Evolutionary conservation across 179 eudicot species (phyloP), one percentile per base, ranked within the genome.

Genomic region (Drosera spatulata): DNA sequence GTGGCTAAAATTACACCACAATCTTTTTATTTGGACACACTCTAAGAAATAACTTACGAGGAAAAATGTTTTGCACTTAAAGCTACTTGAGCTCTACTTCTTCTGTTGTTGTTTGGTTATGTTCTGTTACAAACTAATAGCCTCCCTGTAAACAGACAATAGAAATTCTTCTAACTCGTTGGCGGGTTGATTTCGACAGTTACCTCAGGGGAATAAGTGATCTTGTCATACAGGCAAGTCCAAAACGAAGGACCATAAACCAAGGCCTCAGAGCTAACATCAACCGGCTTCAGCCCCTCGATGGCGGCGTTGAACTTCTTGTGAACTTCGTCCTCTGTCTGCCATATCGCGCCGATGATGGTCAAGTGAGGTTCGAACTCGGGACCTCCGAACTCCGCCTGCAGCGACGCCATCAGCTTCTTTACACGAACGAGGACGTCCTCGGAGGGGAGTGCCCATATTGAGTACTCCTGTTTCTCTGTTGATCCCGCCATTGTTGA

Each of bases 361-460:
- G 97, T 91, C 43, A 88, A 84, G 73, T 91, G 97, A 10, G 97
- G 96, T 39, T 91, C 95, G 58, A 88, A 91, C 60, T 85, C 75
- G n/a, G 97, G 94, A 41, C 82, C 97, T 15, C 72, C 77, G 70
- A 79, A 88, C 66, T 91, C 88, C 7, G 84, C 80, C 68, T 87
- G 56, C 53, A 91, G 85, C 12, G 68, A 74, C 0, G 43, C 52
- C 96, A 91, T 91, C 65, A 91, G 41, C 53, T 83, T 82, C 81
- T 81, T 91, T 39, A 82, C 76, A 69, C 88, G 69, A 15, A 71
- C 69, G 56, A 56, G 69, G 33, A 85, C 73, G 3, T 83, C 85
- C 12, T 72, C 78, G 33, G 81, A 15, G 53, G 96, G 96, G 43
- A 91, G 70, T 4, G 71, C 96, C 96, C 96, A 91, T 58, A 91